These are phyloP conservation scores for Grigorovia jiainica DNA, from an alignment of 805 yeast genomes.

Conservation along the genomic window DNA sequence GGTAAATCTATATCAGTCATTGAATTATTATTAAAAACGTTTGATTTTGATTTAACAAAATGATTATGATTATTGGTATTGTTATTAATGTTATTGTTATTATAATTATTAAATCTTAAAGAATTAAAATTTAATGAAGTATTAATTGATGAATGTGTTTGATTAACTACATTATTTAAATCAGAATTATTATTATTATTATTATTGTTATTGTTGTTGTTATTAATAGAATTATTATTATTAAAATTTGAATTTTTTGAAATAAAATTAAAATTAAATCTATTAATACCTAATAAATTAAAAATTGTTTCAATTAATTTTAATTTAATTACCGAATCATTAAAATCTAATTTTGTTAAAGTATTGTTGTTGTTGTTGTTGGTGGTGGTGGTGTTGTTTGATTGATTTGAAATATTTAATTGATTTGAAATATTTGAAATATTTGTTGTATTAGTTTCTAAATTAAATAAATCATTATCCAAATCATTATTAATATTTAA, in stretches of 20 bases:
- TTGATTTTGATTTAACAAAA: no score
- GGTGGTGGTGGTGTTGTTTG: background rate
- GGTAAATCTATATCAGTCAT: background rate
- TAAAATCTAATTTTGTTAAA: background rate
- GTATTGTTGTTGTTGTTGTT: background rate
- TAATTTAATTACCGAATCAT: conserved; percentile 38
- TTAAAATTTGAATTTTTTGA: background rate
- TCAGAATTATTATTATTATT: background rate
- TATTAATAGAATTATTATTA: background rate
- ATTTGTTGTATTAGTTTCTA: background rate
- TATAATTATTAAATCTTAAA: background rate
- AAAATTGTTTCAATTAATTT: conserved; percentile 69
- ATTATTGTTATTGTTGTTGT: background rate
- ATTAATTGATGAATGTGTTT: no score
- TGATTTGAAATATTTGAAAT: background rate
- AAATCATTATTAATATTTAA: conserved; percentile 19
- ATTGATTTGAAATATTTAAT: background rate
- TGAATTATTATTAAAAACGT: background rate
- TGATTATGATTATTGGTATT: background rate
- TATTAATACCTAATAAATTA: conserved; percentile 53
- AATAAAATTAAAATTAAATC: conserved; percentile 25
- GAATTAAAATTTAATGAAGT: background rate
- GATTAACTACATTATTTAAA: no score
- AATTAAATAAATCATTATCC: background rate
- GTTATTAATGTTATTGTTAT: background rate